These are phyloP conservation scores for Rhizopus sp. DNA, from an alignment of 371 early-diverging fungal genomes.

Conservation along the genomic window DNA sequence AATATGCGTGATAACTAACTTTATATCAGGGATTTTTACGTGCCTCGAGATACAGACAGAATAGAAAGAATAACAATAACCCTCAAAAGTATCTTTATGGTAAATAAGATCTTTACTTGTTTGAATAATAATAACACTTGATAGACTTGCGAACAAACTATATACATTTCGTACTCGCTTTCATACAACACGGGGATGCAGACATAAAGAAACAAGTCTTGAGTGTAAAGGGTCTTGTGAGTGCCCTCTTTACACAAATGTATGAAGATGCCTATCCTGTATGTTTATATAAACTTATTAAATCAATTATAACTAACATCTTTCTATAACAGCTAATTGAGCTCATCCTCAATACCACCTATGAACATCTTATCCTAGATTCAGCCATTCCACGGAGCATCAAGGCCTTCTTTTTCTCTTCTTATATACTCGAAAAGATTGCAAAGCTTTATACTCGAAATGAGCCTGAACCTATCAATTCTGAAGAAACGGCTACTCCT, in stretches of 20 bases:
- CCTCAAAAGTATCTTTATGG: conserved; percentile 47
- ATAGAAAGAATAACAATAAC: conserved; percentile 37
- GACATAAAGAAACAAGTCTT: conserved; percentile 69
- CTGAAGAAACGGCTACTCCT: conserved; percentile 47
- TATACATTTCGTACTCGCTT: conserved; percentile 75
- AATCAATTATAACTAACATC: neutral
- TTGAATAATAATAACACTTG: neutral
- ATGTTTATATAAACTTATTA: conserved; percentile 7
- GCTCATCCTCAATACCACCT: conserved; percentile 58
- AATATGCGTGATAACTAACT: neutral
- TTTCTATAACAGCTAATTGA: conserved; percentile 53
- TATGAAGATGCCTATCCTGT: conserved; percentile 68
- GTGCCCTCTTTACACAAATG: conserved; percentile 66
- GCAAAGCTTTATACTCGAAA: conserved; percentile 59
- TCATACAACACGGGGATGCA: conserved; percentile 71
- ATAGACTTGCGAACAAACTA: conserved; percentile 65
- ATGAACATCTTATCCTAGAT: conserved; percentile 70
- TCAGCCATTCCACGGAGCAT: conserved; percentile 50
- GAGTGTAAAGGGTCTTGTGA: conserved; percentile 68
- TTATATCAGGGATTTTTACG: conserved; percentile 41
- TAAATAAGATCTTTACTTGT: conserved; percentile 7
- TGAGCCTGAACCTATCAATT: conserved; percentile 43
- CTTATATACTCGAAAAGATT: conserved; percentile 66
- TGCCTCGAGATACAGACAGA: conserved; percentile 46
- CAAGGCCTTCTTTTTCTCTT: conserved; percentile 69